phyloP scores from a whole-genome alignment of 176 grass and related monocot species.

The Zizania latifolia region DNA sequence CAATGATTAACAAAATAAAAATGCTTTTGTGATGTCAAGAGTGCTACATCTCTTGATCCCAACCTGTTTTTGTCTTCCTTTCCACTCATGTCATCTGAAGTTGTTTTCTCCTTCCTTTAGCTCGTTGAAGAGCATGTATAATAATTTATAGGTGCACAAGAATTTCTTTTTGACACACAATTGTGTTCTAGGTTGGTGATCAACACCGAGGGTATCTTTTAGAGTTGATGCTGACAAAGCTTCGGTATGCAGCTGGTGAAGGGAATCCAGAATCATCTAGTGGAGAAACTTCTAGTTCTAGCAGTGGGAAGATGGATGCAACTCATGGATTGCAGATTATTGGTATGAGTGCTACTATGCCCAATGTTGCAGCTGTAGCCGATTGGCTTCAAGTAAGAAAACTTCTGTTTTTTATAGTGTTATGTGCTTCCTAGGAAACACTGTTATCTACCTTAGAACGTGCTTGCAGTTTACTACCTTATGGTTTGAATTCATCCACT shows the following conservation, averaged over 20 bases:
- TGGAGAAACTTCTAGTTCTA: constrained; percentile 60
- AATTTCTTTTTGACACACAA: constrained; percentile 21
- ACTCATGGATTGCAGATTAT: constrained; percentile 84
- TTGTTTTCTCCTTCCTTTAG: constrained; percentile 10
- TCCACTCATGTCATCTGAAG: not conserved
- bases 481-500: not conserved
- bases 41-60: not conserved
- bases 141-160: not conserved
- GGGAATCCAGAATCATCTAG: constrained; percentile 65
- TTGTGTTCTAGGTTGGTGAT: constrained; percentile 70
- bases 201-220: constrained; percentile 89
- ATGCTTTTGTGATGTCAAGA: not conserved
- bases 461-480: not conserved
- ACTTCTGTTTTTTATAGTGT: not conserved
- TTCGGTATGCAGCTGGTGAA: constrained; percentile 86
- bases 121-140: not conserved
- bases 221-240: constrained; percentile 92
- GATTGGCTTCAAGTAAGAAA: constrained; percentile 91
- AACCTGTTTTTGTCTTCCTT: constrained; percentile 4
- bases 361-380: constrained; percentile 83
- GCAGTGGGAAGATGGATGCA: constrained; percentile 58
- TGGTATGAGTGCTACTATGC: constrained; percentile 99
- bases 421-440: constrained; percentile 12
- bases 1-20: not conserved
- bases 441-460: not conserved